Conservation (phyloP, 768 basidiomycete species). For the Podaxis rugospora region DNA sequence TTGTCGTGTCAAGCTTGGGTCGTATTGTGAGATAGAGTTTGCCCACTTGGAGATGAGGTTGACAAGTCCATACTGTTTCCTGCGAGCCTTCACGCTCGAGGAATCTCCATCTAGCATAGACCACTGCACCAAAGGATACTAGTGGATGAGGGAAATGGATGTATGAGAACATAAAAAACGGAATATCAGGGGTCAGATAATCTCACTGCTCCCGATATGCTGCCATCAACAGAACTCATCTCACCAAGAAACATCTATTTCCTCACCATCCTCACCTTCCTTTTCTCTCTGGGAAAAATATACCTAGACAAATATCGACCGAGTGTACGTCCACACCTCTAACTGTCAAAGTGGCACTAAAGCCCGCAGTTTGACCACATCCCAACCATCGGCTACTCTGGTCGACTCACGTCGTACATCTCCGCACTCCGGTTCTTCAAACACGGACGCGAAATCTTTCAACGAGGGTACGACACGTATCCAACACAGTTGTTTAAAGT, state of each 20-base stretch:
- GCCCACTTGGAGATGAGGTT: no score
- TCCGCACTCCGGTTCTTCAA: slow-evolving; percentile 19
- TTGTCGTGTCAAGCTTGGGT: no score
- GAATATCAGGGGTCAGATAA: neutral
- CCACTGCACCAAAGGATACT: no score
- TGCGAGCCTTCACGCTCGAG: no score
- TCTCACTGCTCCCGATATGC: neutral
- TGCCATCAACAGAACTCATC: neutral
- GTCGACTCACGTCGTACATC: slow-evolving; percentile 20
- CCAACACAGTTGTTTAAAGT: slow-evolving; percentile 23
- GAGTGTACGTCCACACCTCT: neutral
- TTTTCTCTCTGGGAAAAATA: neutral
- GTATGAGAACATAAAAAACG: no score
- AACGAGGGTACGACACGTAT: slow-evolving; percentile 21
- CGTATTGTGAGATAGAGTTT: no score
- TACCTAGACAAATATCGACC: neutral
- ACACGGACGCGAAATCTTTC: slow-evolving; percentile 18
- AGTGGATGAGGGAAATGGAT: no score
- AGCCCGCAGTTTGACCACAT: slow-evolving; percentile 4
- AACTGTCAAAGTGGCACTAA: neutral
- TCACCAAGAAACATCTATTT: neutral
- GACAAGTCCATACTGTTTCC: no score
- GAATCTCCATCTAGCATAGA: no score
- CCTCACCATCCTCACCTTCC: neutral
- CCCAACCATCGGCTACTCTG: slow-evolving; percentile 21